These are phyloP conservation scores for Citrus mangshanensis DNA, from an alignment of 345 rosid species.

Conservation along the genomic window DNA sequence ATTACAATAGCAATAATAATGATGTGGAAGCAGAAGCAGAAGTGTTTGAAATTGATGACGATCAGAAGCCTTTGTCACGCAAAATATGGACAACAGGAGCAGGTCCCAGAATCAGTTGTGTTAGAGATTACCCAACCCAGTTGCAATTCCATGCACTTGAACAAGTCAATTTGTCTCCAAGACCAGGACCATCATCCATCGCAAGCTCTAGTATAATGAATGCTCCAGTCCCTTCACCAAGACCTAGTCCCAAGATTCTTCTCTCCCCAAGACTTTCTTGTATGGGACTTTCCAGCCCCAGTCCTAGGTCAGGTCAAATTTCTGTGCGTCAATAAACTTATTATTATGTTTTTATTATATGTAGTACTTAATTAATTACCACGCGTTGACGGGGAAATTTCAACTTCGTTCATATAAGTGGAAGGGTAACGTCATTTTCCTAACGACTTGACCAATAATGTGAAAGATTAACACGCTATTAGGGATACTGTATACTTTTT, in stretches of 20 bases:
- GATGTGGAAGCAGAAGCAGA: not conserved
- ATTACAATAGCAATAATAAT: not conserved
- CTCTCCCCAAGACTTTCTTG: constrained; percentile 46
- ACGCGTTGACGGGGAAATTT: too few relatives aligned
- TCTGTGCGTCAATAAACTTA: not conserved
- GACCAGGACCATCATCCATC: not conserved
- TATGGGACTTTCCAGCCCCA: constrained; percentile 49
- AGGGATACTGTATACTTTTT: too few relatives aligned
- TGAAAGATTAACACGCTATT: too few relatives aligned
- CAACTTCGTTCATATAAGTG: too few relatives aligned
- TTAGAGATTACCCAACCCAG: constrained; percentile 39
- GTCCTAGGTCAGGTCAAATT: not conserved
- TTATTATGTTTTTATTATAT: too few relatives aligned
- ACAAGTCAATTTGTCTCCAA: constrained; percentile 41
- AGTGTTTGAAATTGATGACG: not conserved
- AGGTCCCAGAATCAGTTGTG: constrained; percentile 42
- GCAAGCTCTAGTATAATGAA: not conserved
- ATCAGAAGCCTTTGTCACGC: constrained; percentile 2
- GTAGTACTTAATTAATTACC: too few relatives aligned
- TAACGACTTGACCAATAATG: too few relatives aligned
- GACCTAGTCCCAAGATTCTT: constrained; percentile 41
- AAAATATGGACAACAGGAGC: constrained; percentile 41
- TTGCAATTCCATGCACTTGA: constrained; percentile 39
- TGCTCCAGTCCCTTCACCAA: constrained; percentile 56
- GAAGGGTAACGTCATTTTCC: too few relatives aligned